Evolutionary conservation across 345 rosid species (phyloP).

Genomic region (Ceriops decandra): DNA sequence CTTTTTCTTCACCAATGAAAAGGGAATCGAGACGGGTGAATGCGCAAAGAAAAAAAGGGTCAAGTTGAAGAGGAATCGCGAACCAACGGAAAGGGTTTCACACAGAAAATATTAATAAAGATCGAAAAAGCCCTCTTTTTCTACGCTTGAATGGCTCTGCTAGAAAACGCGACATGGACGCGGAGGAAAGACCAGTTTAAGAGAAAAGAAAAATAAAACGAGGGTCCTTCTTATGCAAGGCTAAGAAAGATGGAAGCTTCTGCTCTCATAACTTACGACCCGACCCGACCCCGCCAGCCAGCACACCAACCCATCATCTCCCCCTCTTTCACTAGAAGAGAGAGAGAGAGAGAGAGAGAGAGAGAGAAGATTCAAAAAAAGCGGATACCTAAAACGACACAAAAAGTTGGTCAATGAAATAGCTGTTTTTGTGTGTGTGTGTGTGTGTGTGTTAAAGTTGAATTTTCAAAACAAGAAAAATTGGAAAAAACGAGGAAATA

Average conservation of each 20-base stretch:
- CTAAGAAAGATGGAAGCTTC: background rate
- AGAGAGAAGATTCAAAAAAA: background rate
- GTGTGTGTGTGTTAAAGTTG: too few species aligned
- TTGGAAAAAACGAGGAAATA: too few species aligned
- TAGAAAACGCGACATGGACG: conserved; percentile 22
- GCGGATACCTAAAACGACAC: conserved; percentile 1
- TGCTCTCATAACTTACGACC: background rate
- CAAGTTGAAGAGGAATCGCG: background rate
- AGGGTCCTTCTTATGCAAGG: background rate
- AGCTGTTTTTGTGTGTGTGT: too few species aligned
- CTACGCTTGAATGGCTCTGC: background rate
- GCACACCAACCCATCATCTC: too few species aligned
- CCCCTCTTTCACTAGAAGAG: background rate
- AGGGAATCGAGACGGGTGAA: too few species aligned
- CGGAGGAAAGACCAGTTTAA: conserved; percentile 12
- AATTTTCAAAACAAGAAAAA: conserved; percentile 9
- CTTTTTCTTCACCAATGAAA: too few species aligned
- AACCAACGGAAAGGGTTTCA: background rate
- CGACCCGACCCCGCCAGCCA: too few species aligned
- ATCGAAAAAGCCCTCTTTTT: background rate
- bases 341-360: background rate
- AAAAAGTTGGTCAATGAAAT: background rate
- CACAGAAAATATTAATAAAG: background rate
- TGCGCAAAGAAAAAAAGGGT: too few species aligned
- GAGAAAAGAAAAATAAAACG: background rate